These are phyloP conservation scores for Backusella sp. DNA, from an alignment of 192 early-diverging fungal genomes.

Conservation along the genomic window DNA sequence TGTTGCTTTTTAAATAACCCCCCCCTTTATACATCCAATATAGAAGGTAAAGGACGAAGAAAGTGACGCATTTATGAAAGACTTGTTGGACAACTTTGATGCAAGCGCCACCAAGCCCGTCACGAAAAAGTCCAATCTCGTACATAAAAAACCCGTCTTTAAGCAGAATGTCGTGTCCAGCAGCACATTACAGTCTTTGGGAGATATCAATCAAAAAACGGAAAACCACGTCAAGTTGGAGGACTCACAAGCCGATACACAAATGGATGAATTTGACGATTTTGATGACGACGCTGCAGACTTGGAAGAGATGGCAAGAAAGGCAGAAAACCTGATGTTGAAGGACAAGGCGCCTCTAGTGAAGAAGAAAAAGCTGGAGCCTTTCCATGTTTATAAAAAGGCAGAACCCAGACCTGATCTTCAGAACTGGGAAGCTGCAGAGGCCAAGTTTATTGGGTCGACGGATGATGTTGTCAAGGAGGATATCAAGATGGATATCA, in stretches of 20 bases:
- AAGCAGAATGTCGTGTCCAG: not conserved
- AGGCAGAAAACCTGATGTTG: not conserved
- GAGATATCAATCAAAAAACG: not conserved
- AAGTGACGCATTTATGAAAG: conserved; percentile 34
- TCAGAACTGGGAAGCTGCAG: conserved; percentile 5
- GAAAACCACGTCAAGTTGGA: not conserved
- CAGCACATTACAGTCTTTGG: not conserved
- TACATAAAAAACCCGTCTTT: not conserved
- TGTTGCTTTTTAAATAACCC: too few species aligned
- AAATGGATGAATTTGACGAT: not conserved
- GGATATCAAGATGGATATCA: not conserved
- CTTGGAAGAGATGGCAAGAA: not conserved
- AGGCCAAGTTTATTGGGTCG: not conserved
- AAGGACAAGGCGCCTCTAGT: not conserved
- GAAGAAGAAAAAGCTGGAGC: not conserved
- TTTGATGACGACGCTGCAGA: not conserved
- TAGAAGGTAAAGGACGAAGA: conserved; percentile 20
- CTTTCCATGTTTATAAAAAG: not conserved
- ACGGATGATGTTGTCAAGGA: not conserved
- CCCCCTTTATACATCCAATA: too few species aligned
- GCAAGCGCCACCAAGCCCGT: conserved; percentile 5
- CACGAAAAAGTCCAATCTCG: not conserved
- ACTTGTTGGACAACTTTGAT: conserved; percentile 12
- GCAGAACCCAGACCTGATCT: not conserved
- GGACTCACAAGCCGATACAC: not conserved